Base-by-base conservation (phyloP, 2,329 filamentous ascomycete species). In the Fusarium ramigenum region DNA sequence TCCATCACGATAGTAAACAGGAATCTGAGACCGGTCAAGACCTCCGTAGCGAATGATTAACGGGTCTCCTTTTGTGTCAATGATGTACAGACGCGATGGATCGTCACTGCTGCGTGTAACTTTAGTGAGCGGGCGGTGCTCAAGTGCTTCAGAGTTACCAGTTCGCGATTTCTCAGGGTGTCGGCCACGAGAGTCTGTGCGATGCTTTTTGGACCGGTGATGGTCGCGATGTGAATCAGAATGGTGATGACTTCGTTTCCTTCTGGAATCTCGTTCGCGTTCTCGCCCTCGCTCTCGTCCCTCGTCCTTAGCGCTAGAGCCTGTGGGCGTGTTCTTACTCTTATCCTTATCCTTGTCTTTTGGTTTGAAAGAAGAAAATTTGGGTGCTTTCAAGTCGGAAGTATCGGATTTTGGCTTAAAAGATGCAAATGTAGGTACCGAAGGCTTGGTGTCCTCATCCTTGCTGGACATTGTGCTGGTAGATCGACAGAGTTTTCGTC, bases 21-120 rank as follows among this genome's bases (percentile, higher is more conserved):
- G 94, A 16, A 97, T 83, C 60, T 87, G 88, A 72, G 93, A 93
- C 40, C 89, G 89, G 79, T 97, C 91, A 43, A 93, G 87, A 34
- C 89, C 88, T 4, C 93, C 93, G 79, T 95, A 98, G 32, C 88
- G 87, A 49, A 92, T 81, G 73, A 96, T 94, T 53, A 94, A 87
- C 9, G 87, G 84, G 77, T 98, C 96, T 0, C 96, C 95, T 77
- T 90, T 91, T 46, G 85, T 89, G 81, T 98, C 96, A 58, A 93
- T 77, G 49, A 89, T 76, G 79, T 89, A 95, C 7, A 78, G 43
- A 77, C 79, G 72, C 30, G 79, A 71, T 78, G 66, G 63, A 25
- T 66, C 65, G 18, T 61, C 57, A 16, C 44, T 63, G 28, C 68
- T 60, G 19, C 62, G 69, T 36, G 54, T 21, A 18, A 40, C 21